These are phyloP conservation scores for Colletotrichum camelliae DNA, from an alignment of 2,329 filamentous ascomycete species.

Conservation along the genomic window DNA sequence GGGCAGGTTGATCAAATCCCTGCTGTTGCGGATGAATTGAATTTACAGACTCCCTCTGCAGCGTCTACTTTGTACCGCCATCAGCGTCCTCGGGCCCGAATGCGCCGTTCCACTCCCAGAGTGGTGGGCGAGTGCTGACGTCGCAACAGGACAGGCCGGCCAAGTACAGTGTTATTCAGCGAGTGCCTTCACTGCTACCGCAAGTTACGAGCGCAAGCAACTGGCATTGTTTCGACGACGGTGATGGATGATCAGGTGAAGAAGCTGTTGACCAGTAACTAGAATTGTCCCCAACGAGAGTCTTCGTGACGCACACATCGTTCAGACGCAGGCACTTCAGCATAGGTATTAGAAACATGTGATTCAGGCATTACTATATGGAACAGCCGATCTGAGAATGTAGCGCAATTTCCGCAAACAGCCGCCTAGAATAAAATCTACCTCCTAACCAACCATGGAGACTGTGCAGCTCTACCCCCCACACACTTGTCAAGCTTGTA, in stretches of 20 bases:
- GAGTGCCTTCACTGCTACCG: neutral
- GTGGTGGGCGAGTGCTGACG: neutral
- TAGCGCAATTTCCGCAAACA: neutral
- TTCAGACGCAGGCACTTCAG: neutral
- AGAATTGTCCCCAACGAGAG: neutral
- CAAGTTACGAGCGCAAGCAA: neutral
- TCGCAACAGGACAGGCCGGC: neutral
- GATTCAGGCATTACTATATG: constrained; percentile 8
- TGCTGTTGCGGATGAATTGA: neutral
- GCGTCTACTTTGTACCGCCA: neutral
- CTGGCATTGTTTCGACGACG: neutral
- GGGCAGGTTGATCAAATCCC: neutral
- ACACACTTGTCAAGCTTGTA: neutral
- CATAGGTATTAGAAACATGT: neutral
- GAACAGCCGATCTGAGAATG: neutral
- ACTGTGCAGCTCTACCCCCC: neutral
- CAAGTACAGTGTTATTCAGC: neutral
- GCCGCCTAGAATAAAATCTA: neutral
- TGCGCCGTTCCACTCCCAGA: neutral
- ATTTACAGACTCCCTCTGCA: neutral
- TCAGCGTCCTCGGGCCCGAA: neutral
- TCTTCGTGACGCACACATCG: neutral
- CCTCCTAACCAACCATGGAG: neutral
- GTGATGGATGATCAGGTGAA: neutral
- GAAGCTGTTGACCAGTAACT: neutral